A percentile compares a stretch with the other conserved stretches of the same genome.
Evolutionary conservation across 2,329 filamentous ascomycete genomes (phyloP).

Genomic region (Claviceps sp.): DNA sequence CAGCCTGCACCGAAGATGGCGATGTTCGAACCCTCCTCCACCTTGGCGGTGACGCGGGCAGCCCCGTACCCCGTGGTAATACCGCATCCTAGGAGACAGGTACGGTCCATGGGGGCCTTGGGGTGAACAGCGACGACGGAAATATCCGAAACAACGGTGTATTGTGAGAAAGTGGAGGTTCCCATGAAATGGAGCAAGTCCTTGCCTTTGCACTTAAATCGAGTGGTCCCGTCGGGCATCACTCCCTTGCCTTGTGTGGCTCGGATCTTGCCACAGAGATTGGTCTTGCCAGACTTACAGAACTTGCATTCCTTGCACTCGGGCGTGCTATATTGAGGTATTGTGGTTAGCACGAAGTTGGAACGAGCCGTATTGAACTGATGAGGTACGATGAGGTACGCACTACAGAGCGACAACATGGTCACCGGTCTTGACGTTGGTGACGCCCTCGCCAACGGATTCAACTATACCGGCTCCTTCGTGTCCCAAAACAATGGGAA

Average conservation of each 20-base stretch:
- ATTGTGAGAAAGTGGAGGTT: slow-evolving; percentile 96
- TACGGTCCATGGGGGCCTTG: slow-evolving; percentile 88
- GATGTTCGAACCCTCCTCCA: slow-evolving; percentile 80
- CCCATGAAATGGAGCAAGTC: slow-evolving; percentile 98
- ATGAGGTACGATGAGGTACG: slow-evolving; percentile 17
- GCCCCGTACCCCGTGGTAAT: slow-evolving; percentile 98
- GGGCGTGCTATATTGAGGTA: slow-evolving; percentile 52
- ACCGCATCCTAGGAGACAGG: slow-evolving; percentile 90
- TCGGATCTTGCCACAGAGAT: slow-evolving; percentile 97
- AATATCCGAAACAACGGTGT: slow-evolving; percentile 96
- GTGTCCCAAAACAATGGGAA: slow-evolving; percentile 79
- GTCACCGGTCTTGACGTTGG: slow-evolving; percentile 85
- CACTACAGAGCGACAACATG: slow-evolving; percentile 83
- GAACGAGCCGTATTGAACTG: neutral
- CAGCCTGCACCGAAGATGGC: slow-evolving; percentile 94
- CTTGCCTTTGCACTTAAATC: slow-evolving; percentile 91
- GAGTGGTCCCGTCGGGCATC: slow-evolving; percentile 92
- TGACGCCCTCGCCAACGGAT: slow-evolving; percentile 89
- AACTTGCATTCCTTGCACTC: slow-evolving; percentile 98
- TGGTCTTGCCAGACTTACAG: slow-evolving; percentile 98
- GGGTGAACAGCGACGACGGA: slow-evolving; percentile 88
- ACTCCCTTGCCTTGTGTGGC: slow-evolving; percentile 90
- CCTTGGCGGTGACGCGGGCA: slow-evolving; percentile 80
- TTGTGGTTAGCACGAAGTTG: neutral
- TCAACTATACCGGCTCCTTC: slow-evolving; percentile 88